Conservation (phyloP, 2,329 filamentous ascomycete genomes). For the Diaporthe batatas region DNA sequence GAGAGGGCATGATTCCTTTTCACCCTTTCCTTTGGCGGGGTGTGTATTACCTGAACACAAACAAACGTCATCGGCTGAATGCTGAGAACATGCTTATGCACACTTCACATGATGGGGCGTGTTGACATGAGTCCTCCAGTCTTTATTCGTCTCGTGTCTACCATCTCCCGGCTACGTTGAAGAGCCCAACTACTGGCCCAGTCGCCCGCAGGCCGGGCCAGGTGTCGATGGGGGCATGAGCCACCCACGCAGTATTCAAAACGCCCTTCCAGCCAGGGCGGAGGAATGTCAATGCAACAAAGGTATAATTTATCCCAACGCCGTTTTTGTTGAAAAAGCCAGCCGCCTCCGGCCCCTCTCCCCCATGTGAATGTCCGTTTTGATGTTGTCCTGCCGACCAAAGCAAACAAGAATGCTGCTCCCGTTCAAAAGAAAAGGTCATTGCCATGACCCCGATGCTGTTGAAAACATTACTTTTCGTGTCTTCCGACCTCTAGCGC, state of each 20-base stretch:
- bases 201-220: conserved; percentile 1
- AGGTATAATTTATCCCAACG: conserved; percentile 43
- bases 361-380: conserved; percentile 14
- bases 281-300: conserved; percentile 42
- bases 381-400: conserved; percentile 25
- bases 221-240: neutral
- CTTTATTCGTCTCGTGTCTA: conserved; percentile 33
- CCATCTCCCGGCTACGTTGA: conserved; percentile 41
- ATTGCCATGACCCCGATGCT: conserved; percentile 45
- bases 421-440: conserved; percentile 26
- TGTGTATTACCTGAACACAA: neutral
- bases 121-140: neutral
- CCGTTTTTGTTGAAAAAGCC: conserved; percentile 45
- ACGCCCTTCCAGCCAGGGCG: conserved; percentile 38
- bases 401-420: conserved; percentile 28
- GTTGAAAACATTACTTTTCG: conserved; percentile 49
- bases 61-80: neutral
- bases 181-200: conserved; percentile 37
- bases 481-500: conserved; percentile 23
- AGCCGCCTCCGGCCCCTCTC: conserved; percentile 37
- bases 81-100: neutral
- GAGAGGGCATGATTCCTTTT: neutral
- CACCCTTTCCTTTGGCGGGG: too few species aligned
- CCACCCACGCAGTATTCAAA: conserved; percentile 23
- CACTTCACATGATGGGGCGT: neutral